These are phyloP conservation scores for Hyphodiscus hymeniophilus DNA, from an alignment of 495 filamentous ascomycete species.

Conservation along the genomic window DNA sequence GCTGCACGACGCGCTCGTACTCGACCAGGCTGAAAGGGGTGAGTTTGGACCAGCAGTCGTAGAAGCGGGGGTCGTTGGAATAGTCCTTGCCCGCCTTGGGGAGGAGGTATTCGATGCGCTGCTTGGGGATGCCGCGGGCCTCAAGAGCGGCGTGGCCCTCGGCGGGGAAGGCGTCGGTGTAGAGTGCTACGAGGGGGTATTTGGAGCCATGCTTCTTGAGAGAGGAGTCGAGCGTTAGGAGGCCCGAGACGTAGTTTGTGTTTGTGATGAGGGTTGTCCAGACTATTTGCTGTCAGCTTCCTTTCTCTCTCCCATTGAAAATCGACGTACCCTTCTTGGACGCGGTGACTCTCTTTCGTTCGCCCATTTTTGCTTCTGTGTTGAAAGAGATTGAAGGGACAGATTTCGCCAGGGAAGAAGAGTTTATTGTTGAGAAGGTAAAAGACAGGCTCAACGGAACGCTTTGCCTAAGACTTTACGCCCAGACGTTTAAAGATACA, in stretches of 20 bases:
- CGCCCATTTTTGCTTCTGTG: constrained; percentile 2
- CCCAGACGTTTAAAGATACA: background rate
- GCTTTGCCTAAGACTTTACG: background rate
- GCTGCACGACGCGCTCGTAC: constrained; percentile 65
- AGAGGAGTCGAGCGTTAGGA: constrained; percentile 63
- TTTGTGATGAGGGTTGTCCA: constrained; percentile 81
- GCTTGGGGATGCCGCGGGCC: constrained; percentile 51
- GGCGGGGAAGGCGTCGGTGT: constrained; percentile 59
- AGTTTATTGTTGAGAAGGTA: no score
- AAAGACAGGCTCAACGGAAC: background rate
- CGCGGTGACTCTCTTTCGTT: constrained; percentile 6
- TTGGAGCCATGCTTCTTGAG: constrained; percentile 46
- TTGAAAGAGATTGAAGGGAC: no score
- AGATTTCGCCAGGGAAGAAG: no score
- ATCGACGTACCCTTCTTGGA: constrained; percentile 3
- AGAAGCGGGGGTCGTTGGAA: constrained; percentile 62
- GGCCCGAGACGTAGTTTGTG: constrained; percentile 61
- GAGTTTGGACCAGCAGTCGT: constrained; percentile 83
- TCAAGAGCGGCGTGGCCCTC: constrained; percentile 57
- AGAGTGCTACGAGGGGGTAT: constrained; percentile 70
- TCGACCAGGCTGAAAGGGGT: constrained; percentile 60
- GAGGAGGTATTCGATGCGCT: constrained; percentile 53
- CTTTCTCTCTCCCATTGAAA: background rate
- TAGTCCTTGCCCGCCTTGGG: constrained; percentile 50
- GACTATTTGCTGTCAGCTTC: constrained; percentile 30